Evolutionary conservation across 768 basidiomycete genomes (phyloP), one percentile per base, ranked within the genome.

Genomic region (Chalciporus chontae): DNA sequence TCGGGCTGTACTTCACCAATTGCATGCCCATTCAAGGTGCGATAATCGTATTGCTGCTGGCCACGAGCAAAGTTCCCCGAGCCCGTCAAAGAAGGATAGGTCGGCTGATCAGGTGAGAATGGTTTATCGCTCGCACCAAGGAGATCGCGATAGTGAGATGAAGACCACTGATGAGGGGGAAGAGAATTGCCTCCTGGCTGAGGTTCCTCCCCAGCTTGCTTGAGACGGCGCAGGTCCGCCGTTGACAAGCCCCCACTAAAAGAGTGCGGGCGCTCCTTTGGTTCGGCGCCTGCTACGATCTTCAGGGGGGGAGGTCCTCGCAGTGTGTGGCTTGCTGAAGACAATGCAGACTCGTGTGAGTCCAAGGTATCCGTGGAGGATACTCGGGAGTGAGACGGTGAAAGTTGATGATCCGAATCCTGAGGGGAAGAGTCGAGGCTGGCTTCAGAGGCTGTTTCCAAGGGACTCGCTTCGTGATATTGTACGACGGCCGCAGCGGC

Each of bases 281-380:
- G 71, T 62, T 89, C 86, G 47, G 69, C 69, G 47, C 74, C 56
- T 40, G 74, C 69, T 32, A 71, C 74, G 36, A 74, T 69, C 67
- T 84, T 85, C 57, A 82, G 68, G 51, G 80, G 74, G 45, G 75
- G 72, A 50, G 74, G 74, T 29, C 72, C 76, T 48, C 83, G 74
- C 59, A 85, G 69, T 26, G 78, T 77, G 63, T 82, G 81, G 58
- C 79, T 80, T 40, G 71, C 72, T 42, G 71, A 71, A 47, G 80
- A 81, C 46, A 73, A 62, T 15, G 59, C 69, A 44, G 83, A 82
- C 49, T 77, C 78, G 52, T 80, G 84, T 48, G 80, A 79, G 43
- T 76, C 73, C 24, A 83, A 77, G 27, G 84, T 85, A 69, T 90
- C 88, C 54, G 84, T 82, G n/a, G 89, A 90, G 23, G 87, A 89